Base-by-base conservation (phyloP, 1,139 yeast genomes). In the Nakaseomyces kungkrabaensis region DNA sequence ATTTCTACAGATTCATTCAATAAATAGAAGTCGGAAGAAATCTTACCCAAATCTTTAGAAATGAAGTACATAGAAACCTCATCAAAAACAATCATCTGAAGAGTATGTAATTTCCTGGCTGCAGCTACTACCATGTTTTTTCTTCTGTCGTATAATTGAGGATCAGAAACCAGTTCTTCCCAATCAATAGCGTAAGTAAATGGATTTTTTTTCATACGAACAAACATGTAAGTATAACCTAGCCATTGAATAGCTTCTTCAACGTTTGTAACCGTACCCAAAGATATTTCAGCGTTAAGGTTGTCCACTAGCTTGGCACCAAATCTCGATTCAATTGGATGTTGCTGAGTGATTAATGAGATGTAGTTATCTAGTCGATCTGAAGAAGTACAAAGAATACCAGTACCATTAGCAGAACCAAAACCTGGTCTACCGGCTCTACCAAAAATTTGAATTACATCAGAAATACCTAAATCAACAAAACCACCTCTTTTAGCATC, bases 371-470 rank as follows among this genome's bases (percentile, higher is more conserved):
- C 95, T 29, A 94, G 69, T 50, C 79, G 74, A 62, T 90, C 97
- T 54, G 78, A 75, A 0, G 95, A 76, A 0, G 98, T 92, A 65
- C 94, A 81, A 49, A 94, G 72, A 40, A 89, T 82, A 72, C 97
- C 97, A 1, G 92, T 86, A 73, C 98, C 99, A 63, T 77, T 84
- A 51, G 79, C 79, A 60, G 94, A 96, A 10, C 68, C 69, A 68
- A 81, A 94, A 59, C 95, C 98, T 0, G 99, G 99, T 70, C 99
- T 81, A 70, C 99, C 99, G 40, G 98, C 98, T 72, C 99, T 86
- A 59, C 99, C 99, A 71, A 94, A 92, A 59, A 94, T 94, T 70
- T 94, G 99, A 54, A 94, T 85, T 37, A 94, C 96, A 69, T 94
- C 99, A 0, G 97, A 85, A 24, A 94, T 90, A 1, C 97, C 97